Percentiles rank a stretch among this genome's conserved stretches.
Conservation (phyloP, 176 grass and related monocot genomes). For the Zea luxurians region DNA sequence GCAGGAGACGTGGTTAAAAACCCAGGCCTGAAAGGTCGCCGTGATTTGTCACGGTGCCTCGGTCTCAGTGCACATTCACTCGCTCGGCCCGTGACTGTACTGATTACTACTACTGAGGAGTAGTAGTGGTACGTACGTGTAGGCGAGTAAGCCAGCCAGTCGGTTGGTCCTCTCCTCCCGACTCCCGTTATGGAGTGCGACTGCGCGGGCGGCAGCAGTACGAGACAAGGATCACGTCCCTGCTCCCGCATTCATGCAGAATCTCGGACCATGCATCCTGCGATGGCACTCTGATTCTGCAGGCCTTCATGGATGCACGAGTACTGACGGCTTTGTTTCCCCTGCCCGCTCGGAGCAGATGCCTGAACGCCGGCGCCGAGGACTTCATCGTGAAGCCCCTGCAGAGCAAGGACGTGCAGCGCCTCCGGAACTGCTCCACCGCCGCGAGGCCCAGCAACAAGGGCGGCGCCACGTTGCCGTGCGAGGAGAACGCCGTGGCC, state of each 20-base stretch:
- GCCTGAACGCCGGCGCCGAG: constrained; percentile 68
- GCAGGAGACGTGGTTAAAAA: neutral
- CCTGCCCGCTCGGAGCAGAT: constrained; percentile 21
- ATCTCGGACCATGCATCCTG: neutral
- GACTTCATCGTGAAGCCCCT: constrained; percentile 93
- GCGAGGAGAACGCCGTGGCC: constrained; percentile 7
- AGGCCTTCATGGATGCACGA: neutral
- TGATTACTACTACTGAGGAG: neutral
- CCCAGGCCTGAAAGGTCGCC: neutral
- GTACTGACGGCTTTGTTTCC: neutral
- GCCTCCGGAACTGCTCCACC: constrained; percentile 63
- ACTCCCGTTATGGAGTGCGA: too few species aligned
- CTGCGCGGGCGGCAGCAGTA: too few species aligned
- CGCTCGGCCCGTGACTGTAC: constrained; percentile 7
- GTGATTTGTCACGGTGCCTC: neutral
- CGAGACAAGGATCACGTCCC: constrained; percentile 27
- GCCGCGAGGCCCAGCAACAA: neutral
- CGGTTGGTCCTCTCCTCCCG: too few species aligned
- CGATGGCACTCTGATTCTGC: neutral
- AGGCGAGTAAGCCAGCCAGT: too few species aligned
- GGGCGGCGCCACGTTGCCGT: neutral
- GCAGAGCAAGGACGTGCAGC: constrained; percentile 74
- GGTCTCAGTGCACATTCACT: neutral
- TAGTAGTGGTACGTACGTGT: too few species aligned
- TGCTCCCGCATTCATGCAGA: constrained; percentile 15